Evolutionary conservation across 768 basidiomycete species (phyloP), one percentile per base, ranked within the genome.

Genomic region (Lactarius akahatsu): DNA sequence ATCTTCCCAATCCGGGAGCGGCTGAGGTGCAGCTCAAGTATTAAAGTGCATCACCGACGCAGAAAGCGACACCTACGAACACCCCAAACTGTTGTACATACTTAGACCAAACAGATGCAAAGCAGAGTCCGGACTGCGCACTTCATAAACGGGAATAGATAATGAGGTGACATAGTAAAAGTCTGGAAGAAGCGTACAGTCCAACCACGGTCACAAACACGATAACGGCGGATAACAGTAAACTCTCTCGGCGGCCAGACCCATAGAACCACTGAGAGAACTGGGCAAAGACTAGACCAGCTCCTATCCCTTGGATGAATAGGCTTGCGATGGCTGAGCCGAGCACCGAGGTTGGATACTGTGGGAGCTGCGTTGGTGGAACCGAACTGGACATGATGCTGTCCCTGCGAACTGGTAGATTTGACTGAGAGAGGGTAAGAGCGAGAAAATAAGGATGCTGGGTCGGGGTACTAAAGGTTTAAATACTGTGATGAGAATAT

Each of bases 221-320:
- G 9, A 67, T 26, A 13, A 63, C 2, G 20, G 13, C 2, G 16
- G 45, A 50, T 16, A 66, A 9, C n/a, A 34, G n/a, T 4, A 1
- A 7, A 20, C 40, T 26, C 2, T 66, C 65, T 2, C 40, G 34
- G 36, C 60, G 65, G 36, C 57, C 59, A 10, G 36, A 10, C 4
- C 23, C 13, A 15, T 34, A 50, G 32, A 57, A 57, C 65, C 65
- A 66, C 23, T 56, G 65, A 40, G 45, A 62, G 56, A 66, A 47
- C 9, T 66, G 65, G 1, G 56, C 28, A 2, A 66, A 11, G 9
- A 66, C 60, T 36, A 66, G 65, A 28, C 65, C 65, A 2, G 56
- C 38, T 20, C 16, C 36, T 4, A 66, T 4, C 26, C 65, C 65
- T 26, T 66, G 55, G 13, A 58, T 13, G 15, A 66, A 62, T 1